A percentile compares a stretch with the other conserved stretches of the same genome.
These are phyloP conservation scores for Ajuga reptans DNA, from an alignment of 305 asterid genomes.

Conservation along the genomic window DNA sequence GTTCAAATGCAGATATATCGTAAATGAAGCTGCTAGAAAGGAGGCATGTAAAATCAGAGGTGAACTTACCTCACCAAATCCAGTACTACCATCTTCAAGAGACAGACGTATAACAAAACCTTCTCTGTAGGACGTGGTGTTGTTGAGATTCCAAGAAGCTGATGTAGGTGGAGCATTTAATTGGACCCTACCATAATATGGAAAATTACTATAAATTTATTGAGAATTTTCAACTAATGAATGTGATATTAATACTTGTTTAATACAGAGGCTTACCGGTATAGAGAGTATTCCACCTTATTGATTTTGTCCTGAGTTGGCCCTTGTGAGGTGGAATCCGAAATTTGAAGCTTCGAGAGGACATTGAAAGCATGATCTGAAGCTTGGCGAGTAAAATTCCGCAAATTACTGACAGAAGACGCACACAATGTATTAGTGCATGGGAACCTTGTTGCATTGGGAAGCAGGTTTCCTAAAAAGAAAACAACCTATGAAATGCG, in stretches of 20 bases:
- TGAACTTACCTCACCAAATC: constrained; percentile 78
- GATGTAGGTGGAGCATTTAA: constrained; percentile 89
- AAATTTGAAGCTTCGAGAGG: constrained; percentile 46
- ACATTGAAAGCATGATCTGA: constrained; percentile 51
- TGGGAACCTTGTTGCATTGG: constrained; percentile 5
- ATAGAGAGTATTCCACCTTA: constrained; percentile 65
- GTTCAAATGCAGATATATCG: not conserved
- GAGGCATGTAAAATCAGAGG: not conserved
- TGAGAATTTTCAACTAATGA: not conserved
- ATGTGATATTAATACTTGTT: not conserved
- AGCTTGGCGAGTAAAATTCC: constrained; percentile 55
- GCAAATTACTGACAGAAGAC: constrained; percentile 53
- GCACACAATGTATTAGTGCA: constrained; percentile 23
- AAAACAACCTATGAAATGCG: constrained; percentile 57
- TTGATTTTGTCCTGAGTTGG: constrained; percentile 38
- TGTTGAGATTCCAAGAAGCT: constrained; percentile 36
- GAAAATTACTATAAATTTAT: constrained; percentile 3
- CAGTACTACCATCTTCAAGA: constrained; percentile 79
- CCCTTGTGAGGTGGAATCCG: constrained; percentile 31
- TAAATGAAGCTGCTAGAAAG: not conserved
- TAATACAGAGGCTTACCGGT: constrained; percentile 48
- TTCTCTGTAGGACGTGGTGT: constrained; percentile 55
- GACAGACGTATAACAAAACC: constrained; percentile 63
- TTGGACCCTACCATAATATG: constrained; percentile 54
- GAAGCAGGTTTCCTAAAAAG: constrained; percentile 15